phyloP scores from a whole-genome alignment of 345 rosid genomes.

The Eucalyptus curtisii region DNA sequence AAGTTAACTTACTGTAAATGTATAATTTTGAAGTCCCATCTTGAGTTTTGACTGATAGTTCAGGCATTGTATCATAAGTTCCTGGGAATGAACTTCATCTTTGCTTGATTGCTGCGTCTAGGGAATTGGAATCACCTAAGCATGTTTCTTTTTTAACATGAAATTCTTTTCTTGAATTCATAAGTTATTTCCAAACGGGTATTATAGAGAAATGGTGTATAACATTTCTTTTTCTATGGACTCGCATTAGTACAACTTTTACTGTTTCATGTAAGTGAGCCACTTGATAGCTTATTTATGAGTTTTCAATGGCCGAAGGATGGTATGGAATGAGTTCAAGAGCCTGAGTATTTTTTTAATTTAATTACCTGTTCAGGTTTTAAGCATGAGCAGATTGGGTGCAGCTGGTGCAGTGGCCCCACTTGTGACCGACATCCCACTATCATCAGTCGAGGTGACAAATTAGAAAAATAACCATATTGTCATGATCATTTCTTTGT shows the following conservation, averaged over 20 bases:
- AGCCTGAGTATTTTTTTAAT: not conserved
- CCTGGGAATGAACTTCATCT: not conserved
- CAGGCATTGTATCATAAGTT: not conserved
- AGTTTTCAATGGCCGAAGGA: not conserved
- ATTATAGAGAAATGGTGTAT: not conserved
- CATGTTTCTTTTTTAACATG: not conserved
- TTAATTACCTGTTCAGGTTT: constrained; percentile 43
- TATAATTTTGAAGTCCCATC: not conserved
- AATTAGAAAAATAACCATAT: not conserved
- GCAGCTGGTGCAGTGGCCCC: constrained; percentile 99
- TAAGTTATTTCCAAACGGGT: not conserved
- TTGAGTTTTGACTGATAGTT: not conserved
- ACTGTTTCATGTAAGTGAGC: not conserved
- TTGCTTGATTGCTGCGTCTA: not conserved
- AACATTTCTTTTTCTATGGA: not conserved
- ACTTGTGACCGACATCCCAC: constrained; percentile 89
- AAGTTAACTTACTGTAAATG: not conserved
- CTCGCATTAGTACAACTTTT: not conserved
- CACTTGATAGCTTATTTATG: not conserved
- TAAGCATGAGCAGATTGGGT: constrained; percentile 99
- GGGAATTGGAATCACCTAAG: not conserved
- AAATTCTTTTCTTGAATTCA: not conserved
- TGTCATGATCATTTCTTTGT: not conserved
- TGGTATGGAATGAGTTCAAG: not conserved
- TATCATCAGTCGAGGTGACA: constrained; percentile 85